phyloP scores from a whole-genome alignment of 139 green algal species.

The Astrephomene gubernaculifera region DNA sequence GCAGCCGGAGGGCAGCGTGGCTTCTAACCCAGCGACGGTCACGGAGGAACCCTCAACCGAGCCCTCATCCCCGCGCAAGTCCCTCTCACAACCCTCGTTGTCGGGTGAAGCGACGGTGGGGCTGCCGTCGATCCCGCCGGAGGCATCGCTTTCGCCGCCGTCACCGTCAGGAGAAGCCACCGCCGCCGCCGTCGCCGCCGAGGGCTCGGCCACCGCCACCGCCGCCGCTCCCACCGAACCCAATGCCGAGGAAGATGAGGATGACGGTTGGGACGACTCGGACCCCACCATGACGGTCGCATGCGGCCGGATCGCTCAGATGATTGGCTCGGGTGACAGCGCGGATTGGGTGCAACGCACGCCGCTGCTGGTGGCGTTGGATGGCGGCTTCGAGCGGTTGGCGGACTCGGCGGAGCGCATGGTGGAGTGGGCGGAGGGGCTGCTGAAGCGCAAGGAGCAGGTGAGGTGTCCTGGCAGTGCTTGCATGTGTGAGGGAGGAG shows the following conservation, averaged over 20 bases:
- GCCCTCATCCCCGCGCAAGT: no score
- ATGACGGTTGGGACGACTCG: background rate
- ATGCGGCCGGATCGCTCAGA: conserved; percentile 11
- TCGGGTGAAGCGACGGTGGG: background rate
- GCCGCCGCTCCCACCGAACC: no score
- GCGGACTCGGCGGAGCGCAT: conserved; percentile 31
- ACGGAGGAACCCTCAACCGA: no score
- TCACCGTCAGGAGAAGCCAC: background rate
- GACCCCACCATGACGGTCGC: background rate
- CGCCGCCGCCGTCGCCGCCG: background rate
- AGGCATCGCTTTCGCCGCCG: background rate
- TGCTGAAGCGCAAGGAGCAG: conserved; percentile 35
- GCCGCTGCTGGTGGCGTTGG: conserved; percentile 24
- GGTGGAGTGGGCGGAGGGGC: conserved; percentile 36
- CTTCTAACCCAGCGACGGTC: no score
- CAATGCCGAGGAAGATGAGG: background rate
- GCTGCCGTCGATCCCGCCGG: background rate
- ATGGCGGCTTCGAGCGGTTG: conserved; percentile 19
- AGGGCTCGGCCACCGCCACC: background rate
- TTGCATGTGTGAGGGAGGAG: no score
- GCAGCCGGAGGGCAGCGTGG: background rate
- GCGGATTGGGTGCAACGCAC: background rate
- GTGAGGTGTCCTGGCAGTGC: background rate
- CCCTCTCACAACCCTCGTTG: no score
- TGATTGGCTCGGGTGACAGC: background rate